A percentile compares a stretch with the other conserved stretches of the same genome.
phyloP scores from a whole-genome alignment of 768 basidiomycete genomes.

The Polyporus arcularius region DNA sequence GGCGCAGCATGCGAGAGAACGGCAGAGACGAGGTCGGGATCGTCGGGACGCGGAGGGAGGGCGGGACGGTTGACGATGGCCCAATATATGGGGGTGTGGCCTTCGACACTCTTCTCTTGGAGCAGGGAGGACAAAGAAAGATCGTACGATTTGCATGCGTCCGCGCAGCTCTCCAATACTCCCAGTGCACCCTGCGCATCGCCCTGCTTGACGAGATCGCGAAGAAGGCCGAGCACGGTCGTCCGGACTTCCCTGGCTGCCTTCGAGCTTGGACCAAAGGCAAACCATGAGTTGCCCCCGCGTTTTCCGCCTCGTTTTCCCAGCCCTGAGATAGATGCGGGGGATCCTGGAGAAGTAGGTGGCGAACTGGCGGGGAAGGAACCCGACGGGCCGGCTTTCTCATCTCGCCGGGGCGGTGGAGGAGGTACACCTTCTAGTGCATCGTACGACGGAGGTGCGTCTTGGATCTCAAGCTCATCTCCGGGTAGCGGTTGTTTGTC shows the following conservation, averaged over 20 bases:
- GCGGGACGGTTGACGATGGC: slow-evolving; percentile 61
- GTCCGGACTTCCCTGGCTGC: slow-evolving; percentile 43
- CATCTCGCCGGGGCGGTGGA: slow-evolving; percentile 3
- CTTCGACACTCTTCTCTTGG: slow-evolving; percentile 65
- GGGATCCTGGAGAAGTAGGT: not conserved
- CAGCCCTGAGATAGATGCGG: not conserved
- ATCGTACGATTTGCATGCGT: slow-evolving; percentile 52
- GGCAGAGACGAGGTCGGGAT: slow-evolving; percentile 42
- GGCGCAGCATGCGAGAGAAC: slow-evolving; percentile 56
- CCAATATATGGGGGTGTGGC: slow-evolving; percentile 73
- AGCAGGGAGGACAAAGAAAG: slow-evolving; percentile 56
- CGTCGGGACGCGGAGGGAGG: slow-evolving; percentile 11
- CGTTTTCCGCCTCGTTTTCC: not conserved
- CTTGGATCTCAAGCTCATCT: slow-evolving; percentile 26
- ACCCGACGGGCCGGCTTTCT: not conserved
- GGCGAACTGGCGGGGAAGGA: not conserved
- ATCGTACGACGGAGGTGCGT: slow-evolving; percentile 32
- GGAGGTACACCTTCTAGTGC: slow-evolving; percentile 5
- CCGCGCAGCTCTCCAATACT: slow-evolving; percentile 63
- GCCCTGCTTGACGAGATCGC: slow-evolving; percentile 43
- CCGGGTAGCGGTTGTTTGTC: slow-evolving; percentile 25
- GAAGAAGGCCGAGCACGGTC: slow-evolving; percentile 55
- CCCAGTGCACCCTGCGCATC: slow-evolving; percentile 29
- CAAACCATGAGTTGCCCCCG: slow-evolving; percentile 14
- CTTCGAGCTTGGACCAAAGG: slow-evolving; percentile 17